phyloP scores from a whole-genome alignment of 2,329 filamentous ascomycete species.

The Verticillium longisporum region DNA sequence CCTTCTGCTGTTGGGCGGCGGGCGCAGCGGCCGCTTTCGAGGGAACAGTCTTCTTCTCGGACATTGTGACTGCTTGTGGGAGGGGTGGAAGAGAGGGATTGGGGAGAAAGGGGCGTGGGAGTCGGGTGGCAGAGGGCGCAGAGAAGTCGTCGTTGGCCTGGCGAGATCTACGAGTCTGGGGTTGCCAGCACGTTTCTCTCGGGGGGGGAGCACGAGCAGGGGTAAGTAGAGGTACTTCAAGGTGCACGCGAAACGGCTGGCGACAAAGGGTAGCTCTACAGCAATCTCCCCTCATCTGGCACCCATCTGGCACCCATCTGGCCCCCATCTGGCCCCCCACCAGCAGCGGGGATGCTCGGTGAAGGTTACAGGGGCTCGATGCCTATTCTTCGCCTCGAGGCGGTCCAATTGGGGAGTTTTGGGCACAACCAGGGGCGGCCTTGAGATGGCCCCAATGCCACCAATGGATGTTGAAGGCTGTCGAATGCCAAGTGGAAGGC shows the following conservation, averaged over 20 bases:
- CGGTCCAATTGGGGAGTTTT: not conserved
- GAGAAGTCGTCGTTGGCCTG: not conserved
- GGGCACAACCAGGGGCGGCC: not conserved
- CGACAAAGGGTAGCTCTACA: not conserved
- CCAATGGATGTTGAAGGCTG: not conserved
- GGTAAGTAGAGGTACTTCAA: not conserved
- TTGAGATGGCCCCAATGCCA: not conserved
- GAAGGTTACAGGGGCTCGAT: not conserved
- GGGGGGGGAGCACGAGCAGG: not conserved
- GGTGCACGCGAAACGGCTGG: not conserved
- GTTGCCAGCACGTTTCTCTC: not conserved
- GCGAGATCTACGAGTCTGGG: not conserved
- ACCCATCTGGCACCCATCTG: not conserved
- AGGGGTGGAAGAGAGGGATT: not conserved
- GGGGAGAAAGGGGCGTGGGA: not conserved
- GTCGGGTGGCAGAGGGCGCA: not conserved
- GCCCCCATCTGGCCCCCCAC: not conserved
- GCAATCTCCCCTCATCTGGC: not conserved
- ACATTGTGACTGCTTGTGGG: conserved; percentile 5
- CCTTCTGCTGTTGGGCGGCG: not conserved
- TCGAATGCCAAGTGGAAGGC: not conserved
- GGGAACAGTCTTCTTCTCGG: conserved; percentile 23
- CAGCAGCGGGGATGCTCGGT: not conserved
- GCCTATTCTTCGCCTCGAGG: not conserved
- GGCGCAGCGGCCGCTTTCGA: conserved; percentile 7